Conservation (phyloP, 352 stramenopile genomes). For the Globisporangium cederbergense region DNA sequence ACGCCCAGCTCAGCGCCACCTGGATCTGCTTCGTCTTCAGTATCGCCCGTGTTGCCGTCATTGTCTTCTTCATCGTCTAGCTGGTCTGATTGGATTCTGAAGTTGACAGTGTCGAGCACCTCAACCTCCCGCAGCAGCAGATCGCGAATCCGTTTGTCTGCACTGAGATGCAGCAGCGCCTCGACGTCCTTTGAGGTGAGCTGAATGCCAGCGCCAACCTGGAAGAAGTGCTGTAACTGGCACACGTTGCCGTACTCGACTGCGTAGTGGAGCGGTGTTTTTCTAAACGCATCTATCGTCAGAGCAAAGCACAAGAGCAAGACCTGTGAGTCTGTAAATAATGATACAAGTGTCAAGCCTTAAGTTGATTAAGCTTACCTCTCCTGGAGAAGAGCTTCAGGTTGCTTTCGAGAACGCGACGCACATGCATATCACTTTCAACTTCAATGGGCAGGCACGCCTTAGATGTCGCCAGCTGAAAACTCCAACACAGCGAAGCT, state of each 20-base stretch:
- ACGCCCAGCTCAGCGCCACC: constrained; percentile 24
- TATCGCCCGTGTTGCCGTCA: background rate
- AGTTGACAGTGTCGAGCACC: constrained; percentile 30
- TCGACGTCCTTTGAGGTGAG: constrained; percentile 29
- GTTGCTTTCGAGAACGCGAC: constrained; percentile 25
- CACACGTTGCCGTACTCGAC: constrained; percentile 31
- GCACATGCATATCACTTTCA: constrained; percentile 24
- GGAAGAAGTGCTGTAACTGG: constrained; percentile 36
- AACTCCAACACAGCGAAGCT: background rate
- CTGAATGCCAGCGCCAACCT: constrained; percentile 23
- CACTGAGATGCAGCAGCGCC: constrained; percentile 27
- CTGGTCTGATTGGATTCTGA: background rate
- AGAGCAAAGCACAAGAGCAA: background rate
- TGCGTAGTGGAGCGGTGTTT: constrained; percentile 49
- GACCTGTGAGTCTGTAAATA: background rate
- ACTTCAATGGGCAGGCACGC: constrained; percentile 14
- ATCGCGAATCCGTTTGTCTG: constrained; percentile 22
- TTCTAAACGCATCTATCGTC: constrained; percentile 35
- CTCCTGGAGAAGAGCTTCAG: constrained; percentile 21
- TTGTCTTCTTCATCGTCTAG: background rate
- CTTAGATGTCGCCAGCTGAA: constrained; percentile 18
- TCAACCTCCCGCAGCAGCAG: constrained; percentile 39
- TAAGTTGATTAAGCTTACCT: constrained; percentile 21
- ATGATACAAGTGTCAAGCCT: background rate
- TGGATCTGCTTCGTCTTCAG: background rate